Evolutionary conservation across 1,284 basidiomycete species (phyloP).

Genomic region (Pyrrhoderma noxium): DNA sequence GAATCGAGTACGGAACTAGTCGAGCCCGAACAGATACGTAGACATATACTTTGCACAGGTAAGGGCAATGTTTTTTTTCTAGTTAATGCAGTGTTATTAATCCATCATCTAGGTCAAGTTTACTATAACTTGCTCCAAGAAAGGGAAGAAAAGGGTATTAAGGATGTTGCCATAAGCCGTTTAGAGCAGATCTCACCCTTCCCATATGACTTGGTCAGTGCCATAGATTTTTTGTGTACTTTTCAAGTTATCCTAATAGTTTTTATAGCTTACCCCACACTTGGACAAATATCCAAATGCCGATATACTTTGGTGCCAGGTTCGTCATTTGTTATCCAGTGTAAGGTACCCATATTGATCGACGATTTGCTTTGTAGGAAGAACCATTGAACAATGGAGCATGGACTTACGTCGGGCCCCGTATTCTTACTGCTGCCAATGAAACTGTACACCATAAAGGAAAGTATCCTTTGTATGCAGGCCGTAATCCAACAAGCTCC

Average conservation of each 20-base stretch:
- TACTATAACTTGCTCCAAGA: slow-evolving; percentile 88
- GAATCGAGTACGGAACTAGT: slow-evolving; percentile 70
- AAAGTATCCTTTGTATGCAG: slow-evolving; percentile 82
- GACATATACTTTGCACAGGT: slow-evolving; percentile 87
- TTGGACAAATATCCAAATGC: slow-evolving; percentile 96
- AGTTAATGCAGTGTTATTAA: not conserved
- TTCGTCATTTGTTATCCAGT: slow-evolving; percentile 23
- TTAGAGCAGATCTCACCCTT: slow-evolving; percentile 94
- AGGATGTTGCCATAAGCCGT: slow-evolving; percentile 90
- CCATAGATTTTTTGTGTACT: not conserved
- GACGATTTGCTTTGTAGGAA: slow-evolving; percentile 37
- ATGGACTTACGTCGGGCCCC: slow-evolving; percentile 89
- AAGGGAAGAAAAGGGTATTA: slow-evolving; percentile 83
- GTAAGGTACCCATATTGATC: slow-evolving; percentile 9
- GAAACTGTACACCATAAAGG: slow-evolving; percentile 87
- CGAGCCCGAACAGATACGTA: slow-evolving; percentile 79
- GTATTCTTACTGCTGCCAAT: slow-evolving; percentile 76
- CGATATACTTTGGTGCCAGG: slow-evolving; percentile 86
- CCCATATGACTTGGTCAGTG: slow-evolving; percentile 80
- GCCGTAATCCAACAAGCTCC: slow-evolving; percentile 81
- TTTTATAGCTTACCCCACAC: slow-evolving; percentile 67
- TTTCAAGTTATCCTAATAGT: slow-evolving; percentile 8
- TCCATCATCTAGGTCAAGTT: slow-evolving; percentile 65
- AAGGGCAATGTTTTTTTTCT: slow-evolving; percentile 17
- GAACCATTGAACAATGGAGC: slow-evolving; percentile 92